Evolutionary conservation across 805 yeast genomes (phyloP).

Genomic region (Saccharomyces eubayanus): DNA sequence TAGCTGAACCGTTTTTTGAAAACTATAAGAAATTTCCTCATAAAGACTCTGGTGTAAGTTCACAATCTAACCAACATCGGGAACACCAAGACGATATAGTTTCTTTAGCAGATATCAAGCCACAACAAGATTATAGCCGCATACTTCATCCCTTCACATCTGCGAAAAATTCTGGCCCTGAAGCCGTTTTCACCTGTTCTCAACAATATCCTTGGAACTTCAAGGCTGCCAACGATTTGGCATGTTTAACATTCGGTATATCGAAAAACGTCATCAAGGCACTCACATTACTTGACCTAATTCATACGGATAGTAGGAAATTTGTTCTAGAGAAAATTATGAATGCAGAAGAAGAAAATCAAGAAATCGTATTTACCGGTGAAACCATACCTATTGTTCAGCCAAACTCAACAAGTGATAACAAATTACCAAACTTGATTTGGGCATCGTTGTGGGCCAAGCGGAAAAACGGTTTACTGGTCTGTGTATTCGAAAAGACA

Average conservation of each 20-base stretch:
- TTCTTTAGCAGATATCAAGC: conserved; percentile 2
- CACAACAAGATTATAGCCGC: conserved; percentile 25
- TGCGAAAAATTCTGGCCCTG: conserved; percentile 62
- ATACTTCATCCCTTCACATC: conserved; percentile 56
- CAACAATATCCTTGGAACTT: conserved; percentile 68
- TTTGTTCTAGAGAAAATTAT: conserved; percentile 52
- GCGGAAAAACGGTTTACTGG: conserved; percentile 53
- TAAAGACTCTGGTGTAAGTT: background rate
- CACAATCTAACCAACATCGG: background rate
- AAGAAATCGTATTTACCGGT: conserved; percentile 60
- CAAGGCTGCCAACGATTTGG: conserved; percentile 78
- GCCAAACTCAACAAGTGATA: conserved; percentile 38
- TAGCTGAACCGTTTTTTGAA: conserved; percentile 27
- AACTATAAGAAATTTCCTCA: conserved; percentile 5
- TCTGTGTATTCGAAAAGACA: conserved; percentile 80
- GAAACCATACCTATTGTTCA: conserved; percentile 71
- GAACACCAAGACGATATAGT: background rate
- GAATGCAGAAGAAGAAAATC: conserved; percentile 19
- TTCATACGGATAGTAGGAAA: conserved; percentile 64
- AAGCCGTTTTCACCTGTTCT: conserved; percentile 76
- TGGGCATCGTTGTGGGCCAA: conserved; percentile 91
- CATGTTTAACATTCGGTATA: conserved; percentile 77
- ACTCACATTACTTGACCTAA: conserved; percentile 61
- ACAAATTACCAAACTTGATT: conserved; percentile 35
- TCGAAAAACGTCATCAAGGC: conserved; percentile 52